phyloP scores from a whole-genome alignment of 257 asterid species.

The Plectranthus barbatus region DNA sequence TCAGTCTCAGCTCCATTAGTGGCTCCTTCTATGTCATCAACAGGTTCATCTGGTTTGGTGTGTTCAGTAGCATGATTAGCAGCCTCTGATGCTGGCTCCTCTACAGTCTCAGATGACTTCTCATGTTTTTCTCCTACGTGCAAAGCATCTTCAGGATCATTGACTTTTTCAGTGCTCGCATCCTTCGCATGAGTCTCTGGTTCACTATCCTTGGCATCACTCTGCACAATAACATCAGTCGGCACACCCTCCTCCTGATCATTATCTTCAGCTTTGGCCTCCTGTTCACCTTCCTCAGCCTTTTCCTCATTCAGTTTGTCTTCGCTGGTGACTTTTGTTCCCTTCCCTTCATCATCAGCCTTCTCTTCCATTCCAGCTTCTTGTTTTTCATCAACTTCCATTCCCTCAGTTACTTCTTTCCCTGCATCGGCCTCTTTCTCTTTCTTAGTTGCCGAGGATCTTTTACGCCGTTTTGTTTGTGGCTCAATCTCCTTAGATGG shows the following conservation, averaged over 20 bases:
- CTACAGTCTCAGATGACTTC: not conserved
- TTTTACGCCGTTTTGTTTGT: conserved; percentile 52
- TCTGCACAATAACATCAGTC: not conserved
- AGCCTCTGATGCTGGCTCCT: not conserved
- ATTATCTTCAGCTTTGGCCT: conserved; percentile 13
- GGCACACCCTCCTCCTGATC: conserved; percentile 1
- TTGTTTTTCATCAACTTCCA: conserved; percentile 29
- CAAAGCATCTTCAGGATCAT: conserved; percentile 2
- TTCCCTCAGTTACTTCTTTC: conserved; percentile 23
- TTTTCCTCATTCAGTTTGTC: not conserved
- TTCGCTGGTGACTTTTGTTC: not conserved
- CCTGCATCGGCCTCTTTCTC: conserved; percentile 32
- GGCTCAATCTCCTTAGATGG: conserved; percentile 53
- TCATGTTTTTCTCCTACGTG: not conserved
- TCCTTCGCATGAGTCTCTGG: not conserved
- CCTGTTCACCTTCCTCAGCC: conserved; percentile 7
- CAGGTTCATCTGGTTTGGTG: conserved; percentile 3
- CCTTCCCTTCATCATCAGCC: no score
- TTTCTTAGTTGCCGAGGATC: conserved; percentile 38
- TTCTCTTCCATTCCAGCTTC: conserved; percentile 21
- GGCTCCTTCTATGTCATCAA: not conserved
- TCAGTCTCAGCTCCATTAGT: conserved; percentile 14
- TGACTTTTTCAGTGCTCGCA: conserved; percentile 9
- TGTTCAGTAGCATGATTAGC: no score
- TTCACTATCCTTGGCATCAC: not conserved